Base-by-base conservation (phyloP, 768 basidiomycete genomes). In the Suillus alpinus region DNA sequence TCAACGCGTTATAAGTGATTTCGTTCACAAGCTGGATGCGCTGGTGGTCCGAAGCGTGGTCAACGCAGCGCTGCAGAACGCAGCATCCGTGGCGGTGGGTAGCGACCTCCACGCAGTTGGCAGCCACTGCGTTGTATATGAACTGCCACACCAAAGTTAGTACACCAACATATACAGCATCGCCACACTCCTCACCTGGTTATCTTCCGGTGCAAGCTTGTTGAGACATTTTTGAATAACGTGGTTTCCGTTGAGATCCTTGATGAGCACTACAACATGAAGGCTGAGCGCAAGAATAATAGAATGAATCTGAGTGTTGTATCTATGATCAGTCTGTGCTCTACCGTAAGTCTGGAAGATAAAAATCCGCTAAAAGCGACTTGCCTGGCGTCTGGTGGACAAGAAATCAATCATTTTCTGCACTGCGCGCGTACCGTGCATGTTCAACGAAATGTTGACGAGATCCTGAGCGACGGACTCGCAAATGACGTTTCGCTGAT, bases 351-450 rank as follows among this genome's bases (percentile, higher is more conserved):
- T 80, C 78, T 74, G 72, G 77, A 75, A 78, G 75, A 73, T 73
- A 66, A 72, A 66, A 66, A 53, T 59, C 67, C 64, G 61, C 56
- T 66, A 63, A 64, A 71, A 69, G 59, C 62, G 64, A 85, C 88
- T 84, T 79, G 81, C 92, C 91, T 95, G 94, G 71, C 97, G 81
- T 68, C 92, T 88, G 58, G 93, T 94, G 23, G 95, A 96, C 71
- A 99, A 78, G 81, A 97, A 98, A 75, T 99, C 97, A 64, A 99
- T 97, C 96, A 98, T 98, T 81, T 98, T 98, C 80, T 99, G 97
- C 61, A 98, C 97, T 31, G 97, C 97, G 63, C 97, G 88, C 36
- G 97, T 99, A 36, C 97, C 97, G 76, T 99, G 97, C 97, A 99
- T 99, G 77, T 99, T 99, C 64, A 99, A 81, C 37, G 95, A 97